phyloP scores from a whole-genome alignment of 192 early-diverging fungal species.

The Coemansia sp. region DNA sequence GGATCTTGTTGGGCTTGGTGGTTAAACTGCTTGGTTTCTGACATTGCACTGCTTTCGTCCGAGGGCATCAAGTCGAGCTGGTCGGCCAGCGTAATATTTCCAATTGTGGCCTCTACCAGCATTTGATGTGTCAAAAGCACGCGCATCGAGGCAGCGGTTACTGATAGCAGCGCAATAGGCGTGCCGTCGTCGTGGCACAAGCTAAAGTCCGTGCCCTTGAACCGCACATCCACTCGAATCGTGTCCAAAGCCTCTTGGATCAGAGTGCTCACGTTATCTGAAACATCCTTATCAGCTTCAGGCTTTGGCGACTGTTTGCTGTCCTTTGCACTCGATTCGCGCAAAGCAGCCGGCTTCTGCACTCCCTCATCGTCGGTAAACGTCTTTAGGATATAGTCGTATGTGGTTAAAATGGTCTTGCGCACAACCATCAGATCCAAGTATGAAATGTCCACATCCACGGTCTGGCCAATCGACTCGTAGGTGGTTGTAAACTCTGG shows the following conservation, averaged over 20 bases:
- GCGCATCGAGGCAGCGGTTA: constrained; percentile 70
- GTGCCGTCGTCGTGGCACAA: constrained; percentile 75
- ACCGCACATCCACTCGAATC: constrained; percentile 72
- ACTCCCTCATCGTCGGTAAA: constrained; percentile 54
- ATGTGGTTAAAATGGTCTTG: constrained; percentile 79
- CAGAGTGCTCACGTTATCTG: constrained; percentile 29
- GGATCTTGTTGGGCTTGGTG: constrained; percentile 14
- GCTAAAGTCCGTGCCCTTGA: constrained; percentile 80
- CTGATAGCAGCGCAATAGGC: constrained; percentile 68
- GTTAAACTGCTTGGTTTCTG: neutral
- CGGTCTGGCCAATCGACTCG: constrained; percentile 76
- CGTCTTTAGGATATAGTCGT: constrained; percentile 80
- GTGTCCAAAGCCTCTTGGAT: constrained; percentile 55
- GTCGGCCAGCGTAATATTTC: constrained; percentile 67
- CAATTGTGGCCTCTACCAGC: constrained; percentile 67
- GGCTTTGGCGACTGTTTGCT: constrained; percentile 5
- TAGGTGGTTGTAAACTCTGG: constrained; percentile 74
- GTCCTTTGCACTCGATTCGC: neutral
- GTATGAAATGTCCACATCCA: constrained; percentile 76
- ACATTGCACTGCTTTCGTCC: neutral
- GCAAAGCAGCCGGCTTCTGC: neutral
- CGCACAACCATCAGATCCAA: constrained; percentile 82
- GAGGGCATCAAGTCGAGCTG: constrained; percentile 55
- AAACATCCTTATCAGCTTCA: neutral
- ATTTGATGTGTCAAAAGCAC: constrained; percentile 62